Percentiles rank a stretch among this genome's conserved stretches.
phyloP scores from a whole-genome alignment of 176 grass and related monocot genomes.

The Raddia guianensis region DNA sequence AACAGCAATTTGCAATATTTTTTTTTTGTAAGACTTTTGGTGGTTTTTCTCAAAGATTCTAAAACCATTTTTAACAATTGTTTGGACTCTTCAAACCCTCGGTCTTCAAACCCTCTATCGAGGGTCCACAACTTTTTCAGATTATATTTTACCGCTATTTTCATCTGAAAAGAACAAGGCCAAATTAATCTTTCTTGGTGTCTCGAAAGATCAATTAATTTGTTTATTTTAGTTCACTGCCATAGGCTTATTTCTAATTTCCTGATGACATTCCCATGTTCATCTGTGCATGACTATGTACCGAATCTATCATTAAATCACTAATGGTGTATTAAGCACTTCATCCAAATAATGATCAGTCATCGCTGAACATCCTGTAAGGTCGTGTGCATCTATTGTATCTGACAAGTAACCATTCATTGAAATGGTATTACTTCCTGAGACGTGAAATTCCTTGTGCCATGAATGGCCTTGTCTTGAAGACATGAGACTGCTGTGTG shows the following conservation, averaged over 20 bases:
- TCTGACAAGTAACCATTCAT: neutral
- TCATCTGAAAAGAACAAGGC: too few species aligned
- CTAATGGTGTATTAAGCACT: neutral
- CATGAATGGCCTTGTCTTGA: neutral
- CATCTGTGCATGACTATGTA: neutral
- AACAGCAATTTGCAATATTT: too few species aligned
- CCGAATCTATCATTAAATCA: neutral
- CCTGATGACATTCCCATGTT: neutral
- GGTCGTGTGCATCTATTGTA: neutral
- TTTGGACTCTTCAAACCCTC: too few species aligned
- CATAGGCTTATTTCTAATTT: neutral
- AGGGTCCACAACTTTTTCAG: too few species aligned
- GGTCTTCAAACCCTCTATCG: too few species aligned
- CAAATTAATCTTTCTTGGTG: conserved; percentile 4
- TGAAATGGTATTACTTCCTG: neutral
- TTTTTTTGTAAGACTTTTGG: too few species aligned
- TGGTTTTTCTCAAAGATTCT: too few species aligned
- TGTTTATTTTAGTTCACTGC: neutral
- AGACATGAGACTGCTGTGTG: neutral
- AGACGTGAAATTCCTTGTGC: neutral
- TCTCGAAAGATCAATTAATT: neutral
- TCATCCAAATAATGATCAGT: neutral
- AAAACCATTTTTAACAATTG: too few species aligned
- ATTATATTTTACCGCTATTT: too few species aligned
- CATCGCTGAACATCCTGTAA: neutral